These are phyloP conservation scores for Populus tremula DNA, from an alignment of 345 rosid species.

Conservation along the genomic window DNA sequence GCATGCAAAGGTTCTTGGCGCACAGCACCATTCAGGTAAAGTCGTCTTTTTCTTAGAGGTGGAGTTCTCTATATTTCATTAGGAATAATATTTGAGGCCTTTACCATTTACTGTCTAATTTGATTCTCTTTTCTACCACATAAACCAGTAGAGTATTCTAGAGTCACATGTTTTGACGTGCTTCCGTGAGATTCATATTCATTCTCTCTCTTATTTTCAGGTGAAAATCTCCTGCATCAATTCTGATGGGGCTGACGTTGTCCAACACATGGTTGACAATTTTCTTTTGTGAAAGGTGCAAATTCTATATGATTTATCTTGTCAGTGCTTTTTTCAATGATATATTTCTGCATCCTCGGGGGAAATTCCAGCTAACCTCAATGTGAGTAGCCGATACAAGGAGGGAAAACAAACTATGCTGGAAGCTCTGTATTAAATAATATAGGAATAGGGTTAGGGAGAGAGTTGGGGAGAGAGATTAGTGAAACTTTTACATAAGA, in stretches of 20 bases:
- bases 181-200: not conserved
- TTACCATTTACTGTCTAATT: not conserved
- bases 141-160: not conserved
- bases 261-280: conserved; percentile 77
- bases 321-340: conserved; percentile 1
- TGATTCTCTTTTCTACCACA: not conserved
- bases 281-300: conserved; percentile 36
- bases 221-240: conserved; percentile 51
- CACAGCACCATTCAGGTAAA: conserved; percentile 82
- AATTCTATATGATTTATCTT: not conserved
- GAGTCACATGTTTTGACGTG: not conserved
- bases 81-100: not conserved
- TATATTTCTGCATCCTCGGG: conserved; percentile 1
- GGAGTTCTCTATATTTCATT: not conserved
- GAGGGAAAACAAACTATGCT: too few relatives aligned
- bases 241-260: conserved; percentile 77
- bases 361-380: not conserved
- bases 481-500: too few relatives aligned
- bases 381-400: too few relatives aligned
- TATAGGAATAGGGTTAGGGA: too few relatives aligned
- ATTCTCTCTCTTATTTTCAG: conserved; percentile 35
- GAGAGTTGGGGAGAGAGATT: too few relatives aligned
- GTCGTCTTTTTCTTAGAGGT: not conserved
- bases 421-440: too few relatives aligned
- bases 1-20: conserved; percentile 56